Base-by-base conservation (phyloP, 176 grass and related monocot species). In the Tuctoria greenei region DNA sequence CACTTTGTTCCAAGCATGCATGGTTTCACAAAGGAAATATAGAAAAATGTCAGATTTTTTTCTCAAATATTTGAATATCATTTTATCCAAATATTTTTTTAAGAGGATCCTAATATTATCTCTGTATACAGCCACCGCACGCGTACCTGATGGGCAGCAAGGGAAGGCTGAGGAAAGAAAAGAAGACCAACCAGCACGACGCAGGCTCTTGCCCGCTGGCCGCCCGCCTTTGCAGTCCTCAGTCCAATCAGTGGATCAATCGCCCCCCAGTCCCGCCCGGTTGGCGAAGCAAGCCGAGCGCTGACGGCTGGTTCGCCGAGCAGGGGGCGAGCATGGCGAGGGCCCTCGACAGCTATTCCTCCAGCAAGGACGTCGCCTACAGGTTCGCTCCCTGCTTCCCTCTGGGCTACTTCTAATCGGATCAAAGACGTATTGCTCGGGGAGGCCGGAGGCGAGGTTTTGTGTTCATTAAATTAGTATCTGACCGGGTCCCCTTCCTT, bases 321-420 rank as follows among this genome's bases (percentile, higher is more conserved):
- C 25, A 58, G 21, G 18, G 39, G 18, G 10, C 7, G 49, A 61
- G 65, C 14, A 80, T 81, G 69, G 67, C 58, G 73, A 87, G 64
- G 77, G 9, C 61, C 18, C 79, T 87, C 81, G 63, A 73, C 35
- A 65, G 73, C 50, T 67, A 35, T 66, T 76, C 73, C 76, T 92
- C 91, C 64, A 20, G 28, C 52, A 82, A 81, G 6, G 91, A 93
- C 54, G 91, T 93, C 58, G 42, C 84, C 75, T 93, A 93, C 78
- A 82, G 91, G 91, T 93, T 55, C 51, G 67, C 36, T 16, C 23
- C 72, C 66, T 35, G 8, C 63, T 61, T 2, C 41, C 20, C 4
- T 14, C 5, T 18, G 5, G n/a, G n/a, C 17, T 54, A n/a, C 7
- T 54, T 20, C 18, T 57, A 20, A 15, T 80, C n/a, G 25, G 65